Evolutionary conservation across 139 green algal species (phyloP), one percentile per base, ranked within the genome.

Genomic region (Coelastrella sp.): DNA sequence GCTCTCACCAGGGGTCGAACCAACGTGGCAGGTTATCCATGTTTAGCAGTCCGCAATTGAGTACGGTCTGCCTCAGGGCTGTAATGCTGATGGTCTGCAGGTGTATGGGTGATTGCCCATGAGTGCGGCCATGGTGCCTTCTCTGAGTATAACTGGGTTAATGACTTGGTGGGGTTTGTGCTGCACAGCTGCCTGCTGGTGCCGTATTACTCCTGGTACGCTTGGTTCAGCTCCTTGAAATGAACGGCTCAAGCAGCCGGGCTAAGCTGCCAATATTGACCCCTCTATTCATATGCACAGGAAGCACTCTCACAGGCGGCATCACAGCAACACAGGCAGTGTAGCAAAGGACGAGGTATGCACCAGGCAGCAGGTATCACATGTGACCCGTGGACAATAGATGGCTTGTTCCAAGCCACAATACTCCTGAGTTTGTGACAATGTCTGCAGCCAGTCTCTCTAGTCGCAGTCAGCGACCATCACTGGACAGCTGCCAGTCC

Each of bases 221-320:
- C 73, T 10, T 78, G 70, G 19, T 78, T 25, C 15, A 24, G 70
- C 63, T 22, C 12, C 63, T 72, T 72, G 63, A 14, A 72, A 72
- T 17, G 63, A 17, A 17, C 63, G 12, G 12, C 63, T 72, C 12
- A 22, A 72, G 63, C 63, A 72, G 63, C 63, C 63, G 1, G 12
- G 63, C 63, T 72, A 14, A 49, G 35, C 35, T 49, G 35, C 35
- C 35, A 49, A 49, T 49, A 49, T 49, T 49, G 35, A 49, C 35
- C 35, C 35, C 35, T 49, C 35, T 49, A 49, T 49, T 49, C 35
- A 20, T 15, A 20, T 70, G 63, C 92, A 87, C 94, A 97, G 96
- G 97, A 99, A 99, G 95, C 96, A 99, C 91, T 97, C 94, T 6
- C 97, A 99, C 92, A 90, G 96, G 10, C 92, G 97, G 12, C 97